A percentile compares a stretch with the other conserved stretches of the same genome.
phyloP scores from a whole-genome alignment of 441 rosid species.

The Biscutella laevigata region DNA sequence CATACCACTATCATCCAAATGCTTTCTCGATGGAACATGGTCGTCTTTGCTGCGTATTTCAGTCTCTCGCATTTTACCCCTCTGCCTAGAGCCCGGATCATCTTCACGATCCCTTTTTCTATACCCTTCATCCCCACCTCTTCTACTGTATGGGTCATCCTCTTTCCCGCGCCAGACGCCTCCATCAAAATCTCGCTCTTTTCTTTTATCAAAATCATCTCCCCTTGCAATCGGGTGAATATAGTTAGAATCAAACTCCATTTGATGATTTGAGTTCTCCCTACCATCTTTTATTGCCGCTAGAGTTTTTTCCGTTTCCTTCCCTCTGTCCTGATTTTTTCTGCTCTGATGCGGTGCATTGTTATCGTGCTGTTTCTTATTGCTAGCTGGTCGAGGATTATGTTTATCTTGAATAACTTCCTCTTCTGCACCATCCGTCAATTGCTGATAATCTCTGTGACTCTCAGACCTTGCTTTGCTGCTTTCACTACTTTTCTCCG shows the following conservation, averaged over 20 bases:
- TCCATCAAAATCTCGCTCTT: slow-evolving; percentile 54
- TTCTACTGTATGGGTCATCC: slow-evolving; percentile 49
- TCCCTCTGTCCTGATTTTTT: slow-evolving; percentile 54
- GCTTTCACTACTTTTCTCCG: slow-evolving; percentile 85
- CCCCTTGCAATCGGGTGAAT: slow-evolving; percentile 36
- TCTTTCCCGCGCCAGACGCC: slow-evolving; percentile 56
- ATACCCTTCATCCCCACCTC: slow-evolving; percentile 53
- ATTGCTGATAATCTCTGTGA: slow-evolving; percentile 66
- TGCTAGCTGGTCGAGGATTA: slow-evolving; percentile 33
- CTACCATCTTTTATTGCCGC: slow-evolving; percentile 40
- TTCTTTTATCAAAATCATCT: slow-evolving; percentile 57
- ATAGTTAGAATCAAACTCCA: slow-evolving; percentile 49
- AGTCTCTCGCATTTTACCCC: slow-evolving; percentile 54
- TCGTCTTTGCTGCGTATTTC: slow-evolving; percentile 69
- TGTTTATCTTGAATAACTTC: slow-evolving; percentile 64
- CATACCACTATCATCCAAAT: slow-evolving; percentile 54
- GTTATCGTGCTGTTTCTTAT: slow-evolving; percentile 45
- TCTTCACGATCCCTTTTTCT: slow-evolving; percentile 71
- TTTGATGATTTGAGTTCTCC: slow-evolving; percentile 46
- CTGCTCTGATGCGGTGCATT: slow-evolving; percentile 43
- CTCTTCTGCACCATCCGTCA: slow-evolving; percentile 61
- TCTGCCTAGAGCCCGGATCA: slow-evolving; percentile 60
- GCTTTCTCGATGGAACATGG: slow-evolving; percentile 52
- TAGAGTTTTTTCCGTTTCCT: slow-evolving; percentile 50
- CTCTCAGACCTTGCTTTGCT: slow-evolving; percentile 85